These are phyloP conservation scores for Massariosphaeria phaeospora DNA, from an alignment of 495 filamentous ascomycete species.

Conservation along the genomic window DNA sequence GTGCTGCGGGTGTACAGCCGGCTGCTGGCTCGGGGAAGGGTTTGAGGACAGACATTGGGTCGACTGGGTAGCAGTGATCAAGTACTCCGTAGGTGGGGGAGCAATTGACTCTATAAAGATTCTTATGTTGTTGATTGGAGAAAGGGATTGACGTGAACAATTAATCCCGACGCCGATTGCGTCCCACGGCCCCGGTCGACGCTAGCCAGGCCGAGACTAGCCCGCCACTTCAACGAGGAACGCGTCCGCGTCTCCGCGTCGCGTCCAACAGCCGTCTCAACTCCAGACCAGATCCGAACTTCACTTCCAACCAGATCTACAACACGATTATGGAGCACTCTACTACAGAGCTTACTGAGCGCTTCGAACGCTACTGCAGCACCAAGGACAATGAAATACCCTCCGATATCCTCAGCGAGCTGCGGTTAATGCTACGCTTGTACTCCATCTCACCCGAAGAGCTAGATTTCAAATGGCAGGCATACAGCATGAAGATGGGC, in stretches of 20 bases:
- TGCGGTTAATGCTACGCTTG: conserved; percentile 77
- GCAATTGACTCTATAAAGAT: too few species aligned
- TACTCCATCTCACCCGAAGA: conserved; percentile 74
- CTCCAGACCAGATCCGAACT: neutral
- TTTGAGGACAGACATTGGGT: conserved; percentile 44
- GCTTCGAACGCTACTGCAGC: conserved; percentile 28
- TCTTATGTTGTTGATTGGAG: too few species aligned
- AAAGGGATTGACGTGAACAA: neutral
- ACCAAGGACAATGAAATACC: conserved; percentile 49
- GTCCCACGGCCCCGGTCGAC: too few species aligned
- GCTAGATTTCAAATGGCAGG: conserved; percentile 96
- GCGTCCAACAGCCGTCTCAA: neutral
- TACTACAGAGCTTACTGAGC: conserved; percentile 21
- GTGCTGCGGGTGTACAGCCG: conserved; percentile 49
- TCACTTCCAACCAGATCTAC: conserved; percentile 12
- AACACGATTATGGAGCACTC: conserved; percentile 35
- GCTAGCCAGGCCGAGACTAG: too few species aligned
- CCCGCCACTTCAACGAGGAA: neutral
- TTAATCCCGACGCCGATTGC: too few species aligned
- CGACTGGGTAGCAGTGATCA: too few species aligned
- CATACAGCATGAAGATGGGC: conserved; percentile 89
- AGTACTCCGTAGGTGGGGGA: too few species aligned
- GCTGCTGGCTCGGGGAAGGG: conserved; percentile 64
- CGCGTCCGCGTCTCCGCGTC: neutral
- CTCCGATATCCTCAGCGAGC: conserved; percentile 68